Base-by-base conservation (phyloP, 176 grass and related monocot genomes). In the Musa beccarii region DNA sequence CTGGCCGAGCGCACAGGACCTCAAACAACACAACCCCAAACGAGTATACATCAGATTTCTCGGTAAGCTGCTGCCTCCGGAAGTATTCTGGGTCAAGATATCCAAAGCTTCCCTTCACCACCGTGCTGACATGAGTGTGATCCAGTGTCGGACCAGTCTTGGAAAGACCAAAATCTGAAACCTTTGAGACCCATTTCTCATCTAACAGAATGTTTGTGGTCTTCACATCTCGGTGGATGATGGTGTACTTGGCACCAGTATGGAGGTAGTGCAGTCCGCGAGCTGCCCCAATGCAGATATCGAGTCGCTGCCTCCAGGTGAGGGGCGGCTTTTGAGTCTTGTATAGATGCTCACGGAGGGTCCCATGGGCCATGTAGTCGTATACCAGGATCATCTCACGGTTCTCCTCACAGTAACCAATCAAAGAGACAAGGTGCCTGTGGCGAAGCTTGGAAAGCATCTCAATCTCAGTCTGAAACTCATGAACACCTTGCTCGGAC, bases 381-480 rank as follows among this genome's bases (percentile, higher is more conserved):
- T 89, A 89, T 0, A 89, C 16, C n/a, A 89, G 59, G 19, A 84
- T 85, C 86, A 89, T 89, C 80, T 89, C 86, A 55, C 77, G 54
- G 26, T 76, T 53, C 8, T 89, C 86, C 12, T 85, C 63, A 21
- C 86, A 89, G 5, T 75, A 89, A 23, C 86, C 86, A 69, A 88
- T 82, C 52, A 88, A 66, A 10, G 86, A 88, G 20, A 89, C 82
- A 11, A 89, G 82, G 68, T 89, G 86, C 11, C 75, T 57, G 43
- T 89, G 83, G 11, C 86, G 75, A 43, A 89, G 75, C 71, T 72
- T 62, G n/a, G 83, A 76, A 9, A 88, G 49, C 70, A 79, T 74
- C 16, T 82, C 56, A 28, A 88, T 88, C 54, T 88, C 86, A 11
- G 79, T 88, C 66, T 59, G 53, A 54, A 88, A 88, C 51, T 88